phyloP scores from a whole-genome alignment of 768 basidiomycete species.

The Hemileccinum rubropunctum region DNA sequence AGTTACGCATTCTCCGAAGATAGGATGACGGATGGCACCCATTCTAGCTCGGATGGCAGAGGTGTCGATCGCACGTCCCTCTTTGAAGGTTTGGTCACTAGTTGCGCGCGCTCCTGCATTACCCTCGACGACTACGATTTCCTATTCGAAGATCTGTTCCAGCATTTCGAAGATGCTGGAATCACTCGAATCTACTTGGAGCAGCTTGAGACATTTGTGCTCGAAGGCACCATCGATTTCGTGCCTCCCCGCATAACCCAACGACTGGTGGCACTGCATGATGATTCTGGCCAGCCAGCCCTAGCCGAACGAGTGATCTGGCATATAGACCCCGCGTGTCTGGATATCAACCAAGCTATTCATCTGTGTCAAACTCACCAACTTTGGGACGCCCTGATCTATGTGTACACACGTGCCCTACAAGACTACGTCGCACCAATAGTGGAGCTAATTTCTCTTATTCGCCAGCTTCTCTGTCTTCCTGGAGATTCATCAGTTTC shows the following conservation, averaged over 20 bases:
- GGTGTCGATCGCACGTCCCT: slow-evolving; percentile 90
- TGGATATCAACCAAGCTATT: slow-evolving; percentile 94
- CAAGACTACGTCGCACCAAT: slow-evolving; percentile 87
- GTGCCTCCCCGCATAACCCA: slow-evolving; percentile 91
- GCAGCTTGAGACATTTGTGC: slow-evolving; percentile 78
- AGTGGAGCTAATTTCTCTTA: slow-evolving; percentile 76
- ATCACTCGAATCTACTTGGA: slow-evolving; percentile 82
- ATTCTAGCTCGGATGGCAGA: slow-evolving; percentile 74
- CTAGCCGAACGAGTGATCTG: slow-evolving; percentile 88
- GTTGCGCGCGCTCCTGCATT: slow-evolving; percentile 76
- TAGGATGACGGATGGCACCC: slow-evolving; percentile 87
- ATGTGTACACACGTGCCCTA: slow-evolving; percentile 88
- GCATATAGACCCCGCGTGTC: slow-evolving; percentile 88
- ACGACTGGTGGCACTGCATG: slow-evolving; percentile 74
- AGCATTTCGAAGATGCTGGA: slow-evolving; percentile 79
- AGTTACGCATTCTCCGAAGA: slow-evolving; percentile 94
- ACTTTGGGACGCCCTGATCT: slow-evolving; percentile 92
- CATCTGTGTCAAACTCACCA: slow-evolving; percentile 76
- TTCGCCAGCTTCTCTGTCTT: slow-evolving; percentile 43
- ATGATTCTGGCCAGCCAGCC: slow-evolving; percentile 64
- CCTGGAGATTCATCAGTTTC: slow-evolving; percentile 1
- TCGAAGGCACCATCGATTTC: slow-evolving; percentile 65
- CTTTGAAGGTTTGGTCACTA: slow-evolving; percentile 83
- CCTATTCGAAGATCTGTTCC: slow-evolving; percentile 91
- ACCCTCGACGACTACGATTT: slow-evolving; percentile 80